Base-by-base conservation (phyloP, 768 basidiomycete genomes). In the Dentipellis sp. region DNA sequence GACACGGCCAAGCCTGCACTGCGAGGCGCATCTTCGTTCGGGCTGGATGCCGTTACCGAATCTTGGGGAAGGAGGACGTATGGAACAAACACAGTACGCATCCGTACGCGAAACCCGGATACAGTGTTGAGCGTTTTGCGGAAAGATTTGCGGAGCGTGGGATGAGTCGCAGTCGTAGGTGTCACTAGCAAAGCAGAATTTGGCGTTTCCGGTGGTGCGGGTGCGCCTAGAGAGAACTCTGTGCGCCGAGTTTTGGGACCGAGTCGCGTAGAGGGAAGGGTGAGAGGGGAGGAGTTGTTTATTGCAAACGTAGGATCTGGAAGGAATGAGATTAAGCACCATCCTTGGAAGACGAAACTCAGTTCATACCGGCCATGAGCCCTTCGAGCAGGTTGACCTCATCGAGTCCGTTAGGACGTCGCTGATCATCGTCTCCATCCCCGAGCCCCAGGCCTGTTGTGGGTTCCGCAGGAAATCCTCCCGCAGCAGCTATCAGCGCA, bases 71-170 rank as follows among this genome's bases (percentile, higher is more conserved):
- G 71, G 47, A 92, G 75, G 19, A 94, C 80, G 61, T 91, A 86
- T 0, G 94, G 94, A 10, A 94, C 84, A 60, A 94, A 91, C 5
- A 93, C 87, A 0, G 92, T 94, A n/a, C 92, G 80, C 94, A 95
- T 95, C 36, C 92, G 83, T 22, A 97, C 88, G 19, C 84, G 79
- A 68, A 97, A 88, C 3, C 91, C 93, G 23, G 89, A 88, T 3
- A 86, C 83, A 0, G 89, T 86, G 47, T 78, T 76, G 16, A 97
- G 71, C 1, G 87, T 84, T 64, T 88, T 86, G 23, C 93, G 80
- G 68, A 83, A 94, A 1, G 91, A 91, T 67, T 93, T 94, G 49
- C 91, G 83, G 10, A 97, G 73, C 0, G 90, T 89, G 0, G 87
- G 79, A 35, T 75, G 80, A 1, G 79, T 75, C 37, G 54, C 17